These are phyloP conservation scores for Trichomonas gallinae DNA, from an alignment of 208 protist species.

Conservation along the genomic window DNA sequence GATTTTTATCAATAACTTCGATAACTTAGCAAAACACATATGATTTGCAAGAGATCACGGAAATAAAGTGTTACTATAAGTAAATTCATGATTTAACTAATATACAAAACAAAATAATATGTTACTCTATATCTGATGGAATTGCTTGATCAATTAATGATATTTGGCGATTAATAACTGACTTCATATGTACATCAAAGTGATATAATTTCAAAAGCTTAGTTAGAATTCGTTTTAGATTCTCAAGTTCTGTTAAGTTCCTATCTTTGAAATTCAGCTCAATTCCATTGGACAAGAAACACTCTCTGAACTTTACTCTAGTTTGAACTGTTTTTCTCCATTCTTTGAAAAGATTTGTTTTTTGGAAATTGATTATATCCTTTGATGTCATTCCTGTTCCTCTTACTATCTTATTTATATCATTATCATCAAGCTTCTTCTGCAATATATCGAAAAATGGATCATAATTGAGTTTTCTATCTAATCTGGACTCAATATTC, in stretches of 20 bases:
- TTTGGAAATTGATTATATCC: not conserved
- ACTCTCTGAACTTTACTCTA: not conserved
- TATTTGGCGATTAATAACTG: not conserved
- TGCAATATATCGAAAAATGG: not conserved
- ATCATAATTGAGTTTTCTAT: not conserved
- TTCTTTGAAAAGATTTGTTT: not conserved
- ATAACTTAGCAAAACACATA: no score
- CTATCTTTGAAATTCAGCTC: not conserved
- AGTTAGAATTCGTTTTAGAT: not conserved
- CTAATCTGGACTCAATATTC: not conserved
- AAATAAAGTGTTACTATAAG: no score
- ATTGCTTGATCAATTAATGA: no score
- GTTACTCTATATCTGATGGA: no score
- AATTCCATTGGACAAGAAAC: not conserved
- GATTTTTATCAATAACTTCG: no score
- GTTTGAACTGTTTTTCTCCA: not conserved
- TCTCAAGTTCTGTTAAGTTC: not conserved
- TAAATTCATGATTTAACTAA: no score
- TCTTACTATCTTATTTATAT: not conserved
- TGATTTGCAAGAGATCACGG: no score
- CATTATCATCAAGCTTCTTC: not conserved
- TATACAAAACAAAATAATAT: no score
- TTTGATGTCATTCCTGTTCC: not conserved
- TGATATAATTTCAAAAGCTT: not conserved
- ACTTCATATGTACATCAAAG: not conserved